phyloP scores from a whole-genome alignment of 2,329 filamentous ascomycete genomes.

The Aspergillus brunneoviolaceus region DNA sequence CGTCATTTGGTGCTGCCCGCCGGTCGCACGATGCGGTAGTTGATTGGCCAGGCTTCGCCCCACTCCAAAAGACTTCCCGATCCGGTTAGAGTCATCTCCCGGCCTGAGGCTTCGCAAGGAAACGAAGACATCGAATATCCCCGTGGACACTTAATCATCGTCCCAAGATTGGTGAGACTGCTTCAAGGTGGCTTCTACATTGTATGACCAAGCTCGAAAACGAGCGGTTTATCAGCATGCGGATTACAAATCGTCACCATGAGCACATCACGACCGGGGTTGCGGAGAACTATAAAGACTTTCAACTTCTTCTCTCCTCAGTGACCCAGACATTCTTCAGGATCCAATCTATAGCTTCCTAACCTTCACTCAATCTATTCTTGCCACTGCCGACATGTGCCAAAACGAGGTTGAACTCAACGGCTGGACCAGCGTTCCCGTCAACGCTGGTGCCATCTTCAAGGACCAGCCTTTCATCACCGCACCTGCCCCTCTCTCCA shows the following conservation, averaged over 20 bases:
- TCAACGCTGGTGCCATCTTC: constrained; percentile 1
- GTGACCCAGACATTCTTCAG: not conserved
- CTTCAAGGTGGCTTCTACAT: not conserved
- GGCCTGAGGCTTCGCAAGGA: not conserved
- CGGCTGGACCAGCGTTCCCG: not conserved
- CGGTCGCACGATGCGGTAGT: not conserved
- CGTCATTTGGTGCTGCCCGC: not conserved
- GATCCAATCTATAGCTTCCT: not conserved
- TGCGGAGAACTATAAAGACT: not conserved
- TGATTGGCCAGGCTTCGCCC: not conserved
- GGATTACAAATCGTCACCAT: not conserved
- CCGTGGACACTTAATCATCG: not conserved
- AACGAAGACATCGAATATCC: not conserved
- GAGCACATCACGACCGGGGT: not conserved
- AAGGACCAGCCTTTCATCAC: not conserved
- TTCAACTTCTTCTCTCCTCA: not conserved
- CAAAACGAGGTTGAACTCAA: not conserved
- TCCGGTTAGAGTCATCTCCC: not conserved
- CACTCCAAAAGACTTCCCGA: constrained; percentile 3
- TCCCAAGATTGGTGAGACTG: not conserved
- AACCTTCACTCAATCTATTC: not conserved
- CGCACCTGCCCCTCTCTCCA: not conserved
- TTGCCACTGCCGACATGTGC: not conserved
- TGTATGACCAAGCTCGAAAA: not conserved
- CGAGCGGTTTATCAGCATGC: too few relatives aligned